Evolutionary conservation across 306 rosid genomes (phyloP).

Genomic region (Luffa aegyptiaca): DNA sequence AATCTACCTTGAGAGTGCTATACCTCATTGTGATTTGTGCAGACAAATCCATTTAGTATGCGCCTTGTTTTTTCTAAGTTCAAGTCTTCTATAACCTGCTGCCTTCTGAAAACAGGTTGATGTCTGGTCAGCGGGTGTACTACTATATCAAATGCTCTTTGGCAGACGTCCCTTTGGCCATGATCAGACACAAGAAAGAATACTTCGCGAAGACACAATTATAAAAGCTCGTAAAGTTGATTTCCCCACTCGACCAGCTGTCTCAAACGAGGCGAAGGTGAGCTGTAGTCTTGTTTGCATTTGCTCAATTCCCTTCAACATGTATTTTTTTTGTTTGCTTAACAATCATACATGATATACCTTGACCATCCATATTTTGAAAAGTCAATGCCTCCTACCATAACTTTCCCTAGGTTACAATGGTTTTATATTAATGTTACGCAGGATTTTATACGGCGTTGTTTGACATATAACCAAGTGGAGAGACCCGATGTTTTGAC

Average conservation of each 20-base stretch:
- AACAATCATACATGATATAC: neutral
- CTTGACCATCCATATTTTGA: neutral
- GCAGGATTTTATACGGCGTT: constrained; percentile 81
- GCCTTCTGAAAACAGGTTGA: constrained; percentile 62
- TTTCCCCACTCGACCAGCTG: constrained; percentile 78
- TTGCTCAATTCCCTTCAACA: neutral
- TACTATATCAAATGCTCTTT: constrained; percentile 92
- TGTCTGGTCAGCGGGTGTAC: constrained; percentile 93
- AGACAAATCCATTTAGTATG: neutral
- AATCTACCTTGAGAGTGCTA: neutral
- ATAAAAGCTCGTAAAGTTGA: constrained; percentile 96
- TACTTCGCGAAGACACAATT: constrained; percentile 95
- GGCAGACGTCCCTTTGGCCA: constrained; percentile 97
- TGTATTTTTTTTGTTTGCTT: neutral
- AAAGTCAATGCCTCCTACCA: neutral
- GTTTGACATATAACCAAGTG: constrained; percentile 81
- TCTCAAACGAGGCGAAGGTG: constrained; percentile 96
- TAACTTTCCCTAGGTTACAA: neutral
- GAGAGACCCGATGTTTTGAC: constrained; percentile 91
- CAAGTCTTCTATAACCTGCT: constrained; percentile 8
- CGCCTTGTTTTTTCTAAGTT: neutral
- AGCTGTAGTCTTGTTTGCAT: constrained; percentile 10
- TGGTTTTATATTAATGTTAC: neutral
- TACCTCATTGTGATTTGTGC: neutral
- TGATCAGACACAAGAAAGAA: constrained; percentile 90